phyloP scores from a whole-genome alignment of 192 early-diverging fungal genomes.

The Backusella tuberculispora region DNA sequence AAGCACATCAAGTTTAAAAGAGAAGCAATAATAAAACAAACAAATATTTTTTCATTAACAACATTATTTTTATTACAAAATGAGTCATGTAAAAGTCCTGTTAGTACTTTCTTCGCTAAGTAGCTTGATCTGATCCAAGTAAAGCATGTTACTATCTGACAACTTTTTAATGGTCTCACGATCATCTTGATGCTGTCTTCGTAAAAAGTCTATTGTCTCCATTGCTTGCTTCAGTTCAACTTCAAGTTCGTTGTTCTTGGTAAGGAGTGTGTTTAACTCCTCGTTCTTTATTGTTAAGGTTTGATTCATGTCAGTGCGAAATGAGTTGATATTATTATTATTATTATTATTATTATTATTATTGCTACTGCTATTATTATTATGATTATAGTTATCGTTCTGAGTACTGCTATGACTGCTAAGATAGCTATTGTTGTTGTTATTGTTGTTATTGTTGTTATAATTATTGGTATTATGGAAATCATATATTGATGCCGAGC shows the following conservation, averaged over 20 bases:
- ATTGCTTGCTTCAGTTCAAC: background rate
- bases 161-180: background rate
- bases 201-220: background rate
- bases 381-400: no score
- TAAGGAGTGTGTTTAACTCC: background rate
- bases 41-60: no score
- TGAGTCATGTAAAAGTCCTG: background rate
- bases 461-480: no score
- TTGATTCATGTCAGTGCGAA: background rate
- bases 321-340: background rate
- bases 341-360: no score
- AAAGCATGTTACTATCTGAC: background rate
- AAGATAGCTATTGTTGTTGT: no score
- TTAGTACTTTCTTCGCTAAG: background rate
- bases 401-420: no score
- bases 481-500: no score
- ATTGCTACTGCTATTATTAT: no score
- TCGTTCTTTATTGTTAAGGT: background rate
- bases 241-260: background rate
- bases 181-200: slow-evolving; percentile 2
- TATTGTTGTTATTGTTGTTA: background rate
- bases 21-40: no score
- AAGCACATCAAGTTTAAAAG: no score
- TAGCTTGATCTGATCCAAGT: background rate
- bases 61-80: no score